Conservation (phyloP, 2,329 filamentous ascomycete genomes). For the Leptographium radiaticola region DNA sequence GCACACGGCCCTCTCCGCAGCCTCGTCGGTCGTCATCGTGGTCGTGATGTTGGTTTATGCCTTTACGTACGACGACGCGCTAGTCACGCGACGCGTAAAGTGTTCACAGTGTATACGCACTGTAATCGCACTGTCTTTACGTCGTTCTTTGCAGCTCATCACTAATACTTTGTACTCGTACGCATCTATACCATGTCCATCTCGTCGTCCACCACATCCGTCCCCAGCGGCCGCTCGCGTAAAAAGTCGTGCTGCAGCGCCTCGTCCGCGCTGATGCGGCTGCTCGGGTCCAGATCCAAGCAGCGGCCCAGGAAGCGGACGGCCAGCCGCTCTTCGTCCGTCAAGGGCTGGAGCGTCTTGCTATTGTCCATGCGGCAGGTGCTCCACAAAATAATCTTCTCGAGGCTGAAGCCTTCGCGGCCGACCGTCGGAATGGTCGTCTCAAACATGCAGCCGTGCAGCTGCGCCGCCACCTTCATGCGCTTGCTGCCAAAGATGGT, state of each 20-base stretch:
- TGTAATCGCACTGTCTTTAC: not conserved
- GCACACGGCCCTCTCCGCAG: not conserved
- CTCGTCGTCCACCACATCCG: slow-evolving; percentile 22
- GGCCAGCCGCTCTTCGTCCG: slow-evolving; percentile 56
- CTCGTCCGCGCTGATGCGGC: slow-evolving; percentile 61
- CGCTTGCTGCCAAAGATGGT: slow-evolving; percentile 79
- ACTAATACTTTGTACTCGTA: not conserved
- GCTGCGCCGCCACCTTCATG: slow-evolving; percentile 69
- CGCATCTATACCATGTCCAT: slow-evolving; percentile 30
- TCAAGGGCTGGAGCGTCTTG: slow-evolving; percentile 31
- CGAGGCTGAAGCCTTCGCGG: slow-evolving; percentile 70
- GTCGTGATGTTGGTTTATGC: not conserved
- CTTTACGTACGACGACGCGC: not conserved
- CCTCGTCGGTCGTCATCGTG: not conserved
- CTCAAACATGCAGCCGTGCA: slow-evolving; percentile 88
- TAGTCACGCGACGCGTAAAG: not conserved
- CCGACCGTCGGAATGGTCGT: slow-evolving; percentile 86
- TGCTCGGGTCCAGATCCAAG: slow-evolving; percentile 63
- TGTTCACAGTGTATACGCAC: not conserved
- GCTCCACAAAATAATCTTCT: slow-evolving; percentile 93
- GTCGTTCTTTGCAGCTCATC: not conserved
- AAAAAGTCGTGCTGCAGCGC: slow-evolving; percentile 64
- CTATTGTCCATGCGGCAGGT: slow-evolving; percentile 52
- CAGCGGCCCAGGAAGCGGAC: slow-evolving; percentile 59
- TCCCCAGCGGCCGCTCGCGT: slow-evolving; percentile 16